phyloP scores from a whole-genome alignment of 495 filamentous ascomycete species.

The Neurospora intermedia region DNA sequence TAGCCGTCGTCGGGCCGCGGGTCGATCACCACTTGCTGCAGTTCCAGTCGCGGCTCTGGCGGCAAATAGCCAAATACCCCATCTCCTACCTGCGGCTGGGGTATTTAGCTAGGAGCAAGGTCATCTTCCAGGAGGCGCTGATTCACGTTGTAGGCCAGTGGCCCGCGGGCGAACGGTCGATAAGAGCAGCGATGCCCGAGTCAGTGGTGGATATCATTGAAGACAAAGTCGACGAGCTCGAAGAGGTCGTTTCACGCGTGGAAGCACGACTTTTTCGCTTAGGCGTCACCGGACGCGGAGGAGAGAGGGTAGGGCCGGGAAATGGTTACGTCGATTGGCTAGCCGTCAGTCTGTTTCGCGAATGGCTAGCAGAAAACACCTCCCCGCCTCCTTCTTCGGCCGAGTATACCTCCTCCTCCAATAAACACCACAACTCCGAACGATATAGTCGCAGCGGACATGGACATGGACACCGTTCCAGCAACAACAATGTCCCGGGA shows the following conservation, averaged over 20 bases:
- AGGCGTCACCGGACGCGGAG: conserved; percentile 62
- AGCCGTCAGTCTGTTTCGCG: conserved; percentile 69
- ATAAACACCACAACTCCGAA: neutral
- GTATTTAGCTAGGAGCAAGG: conserved; percentile 69
- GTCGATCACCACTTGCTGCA: conserved; percentile 87
- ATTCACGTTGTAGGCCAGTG: conserved; percentile 90
- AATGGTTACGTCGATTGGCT: conserved; percentile 83
- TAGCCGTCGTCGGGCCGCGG: conserved; percentile 76
- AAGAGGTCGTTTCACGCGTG: conserved; percentile 53
- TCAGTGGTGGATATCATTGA: conserved; percentile 77
- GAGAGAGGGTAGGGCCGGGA: conserved; percentile 66
- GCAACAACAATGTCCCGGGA: conserved; percentile 28
- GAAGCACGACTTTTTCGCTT: conserved; percentile 74
- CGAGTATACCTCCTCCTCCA: neutral
- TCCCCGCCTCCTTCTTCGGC: conserved; percentile 44
- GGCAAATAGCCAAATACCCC: conserved; percentile 90
- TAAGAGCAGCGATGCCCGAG: conserved; percentile 59
- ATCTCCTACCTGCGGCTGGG: conserved; percentile 83
- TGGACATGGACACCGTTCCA: neutral
- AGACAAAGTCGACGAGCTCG: conserved; percentile 79
- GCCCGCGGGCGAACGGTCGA: conserved; percentile 66
- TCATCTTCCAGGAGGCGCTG: conserved; percentile 82
- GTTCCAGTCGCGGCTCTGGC: conserved; percentile 80
- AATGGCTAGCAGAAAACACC: conserved; percentile 84
- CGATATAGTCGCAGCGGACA: neutral